Base-by-base conservation (phyloP, 2,329 filamentous ascomycete genomes). In the Fusarium transvaalense region DNA sequence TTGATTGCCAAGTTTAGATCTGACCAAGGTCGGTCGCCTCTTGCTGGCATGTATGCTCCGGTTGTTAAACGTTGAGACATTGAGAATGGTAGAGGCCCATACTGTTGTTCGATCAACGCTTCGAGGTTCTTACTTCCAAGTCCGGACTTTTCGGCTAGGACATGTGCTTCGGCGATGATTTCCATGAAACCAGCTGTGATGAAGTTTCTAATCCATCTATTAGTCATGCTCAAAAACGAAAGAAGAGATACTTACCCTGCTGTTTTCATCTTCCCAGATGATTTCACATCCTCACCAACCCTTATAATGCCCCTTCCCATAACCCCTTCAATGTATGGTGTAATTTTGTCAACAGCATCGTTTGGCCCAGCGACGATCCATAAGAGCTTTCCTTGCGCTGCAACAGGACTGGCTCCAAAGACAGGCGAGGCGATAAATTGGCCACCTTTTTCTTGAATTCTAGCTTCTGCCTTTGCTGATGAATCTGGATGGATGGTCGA, bases 371-470 rank as follows among this genome's bases (percentile, higher is more conserved):
- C 83, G 8, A 83, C 62, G 0, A 82, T 79, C 55, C 84, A 81
- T n/a, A 86, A 74, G 2, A 86, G 75, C 39, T 80, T 76, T 1
- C 83, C 84, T 17, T 81, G 72, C 1, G 77, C 78, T 1, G 84
- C 84, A n/a, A 84, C 77, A 0, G 83, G 80, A 1, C 83, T 84
- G 5, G 83, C 82, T 9, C 84, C 84, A 58, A 86, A 86, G 0
- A 86, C 84, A 0, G 84, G 84, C 0, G 78, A 76, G 0, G 83
- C 79, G 29, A 85, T 71, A 47, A 84, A 84, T 5, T 61, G 54
- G 4, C 76, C 80, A 0, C 76, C 76, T 13, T 59, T 67, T 6
- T 61, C 68, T 0, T 57, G 48, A 1, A 86, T 67, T 1, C 71
- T 73, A 1, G 56, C 47, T 1, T 78, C 61, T 1, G 77, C 74